Conservation (phyloP, 2,329 filamentous ascomycete species). For the Diaporthe sp. region DNA sequence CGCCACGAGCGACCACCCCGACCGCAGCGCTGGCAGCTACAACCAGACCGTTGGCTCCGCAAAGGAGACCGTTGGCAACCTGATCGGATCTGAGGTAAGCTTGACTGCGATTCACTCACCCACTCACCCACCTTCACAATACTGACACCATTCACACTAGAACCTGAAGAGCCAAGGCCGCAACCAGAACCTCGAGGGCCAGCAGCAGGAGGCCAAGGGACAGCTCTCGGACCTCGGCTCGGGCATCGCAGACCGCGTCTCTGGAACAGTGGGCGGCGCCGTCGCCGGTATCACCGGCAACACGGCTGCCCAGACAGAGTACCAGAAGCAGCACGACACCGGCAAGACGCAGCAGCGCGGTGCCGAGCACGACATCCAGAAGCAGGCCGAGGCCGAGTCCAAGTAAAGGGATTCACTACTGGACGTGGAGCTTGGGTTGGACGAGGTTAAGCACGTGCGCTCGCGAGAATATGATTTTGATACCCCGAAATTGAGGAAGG, state of each 20-base stretch:
- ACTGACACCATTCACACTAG: conserved; percentile 50
- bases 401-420: neutral
- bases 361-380: conserved; percentile 84
- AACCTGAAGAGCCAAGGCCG: conserved; percentile 80
- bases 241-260: conserved; percentile 76
- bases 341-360: conserved; percentile 87
- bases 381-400: conserved; percentile 69
- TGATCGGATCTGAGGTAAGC: conserved; percentile 79
- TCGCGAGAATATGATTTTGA: conserved; percentile 34
- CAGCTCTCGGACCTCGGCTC: conserved; percentile 81
- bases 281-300: conserved; percentile 83
- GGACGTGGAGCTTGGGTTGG: neutral
- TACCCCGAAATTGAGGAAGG: conserved; percentile 26
- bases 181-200: conserved; percentile 84
- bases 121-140: neutral
- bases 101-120: neutral
- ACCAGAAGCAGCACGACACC: conserved; percentile 79
- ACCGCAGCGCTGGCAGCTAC: conserved; percentile 81
- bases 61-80: conserved; percentile 84
- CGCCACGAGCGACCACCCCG: conserved; percentile 77
- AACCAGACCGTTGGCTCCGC: conserved; percentile 91
- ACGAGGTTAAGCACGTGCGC: neutral
- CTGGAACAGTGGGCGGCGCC: conserved; percentile 79
- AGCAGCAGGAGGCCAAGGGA: conserved; percentile 85
- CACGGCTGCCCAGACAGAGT: conserved; percentile 72